Conservation (phyloP, 345 rosid species). For the Cardamine chenopodiifolia region DNA sequence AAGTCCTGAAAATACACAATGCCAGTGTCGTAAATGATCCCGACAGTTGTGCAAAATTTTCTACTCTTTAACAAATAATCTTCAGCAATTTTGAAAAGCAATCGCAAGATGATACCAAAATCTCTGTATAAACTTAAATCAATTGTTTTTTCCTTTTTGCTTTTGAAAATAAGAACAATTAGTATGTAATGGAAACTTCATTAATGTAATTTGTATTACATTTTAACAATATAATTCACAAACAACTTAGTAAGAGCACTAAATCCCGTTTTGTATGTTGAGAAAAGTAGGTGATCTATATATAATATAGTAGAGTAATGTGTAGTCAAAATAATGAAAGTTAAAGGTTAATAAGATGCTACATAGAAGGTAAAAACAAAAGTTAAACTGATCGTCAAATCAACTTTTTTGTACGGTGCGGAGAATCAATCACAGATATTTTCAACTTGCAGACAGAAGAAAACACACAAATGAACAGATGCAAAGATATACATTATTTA, state of each 20-base stretch:
- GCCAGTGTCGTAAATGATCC: background rate
- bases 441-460: conserved; percentile 16
- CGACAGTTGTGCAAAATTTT: too few species aligned
- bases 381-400: conserved; percentile 4
- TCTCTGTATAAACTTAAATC: background rate
- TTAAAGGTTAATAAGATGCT: background rate
- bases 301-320: background rate
- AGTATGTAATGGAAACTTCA: too few species aligned
- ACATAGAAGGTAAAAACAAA: background rate
- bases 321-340: background rate
- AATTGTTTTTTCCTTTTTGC: too few species aligned
- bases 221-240: background rate
- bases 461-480: conserved; percentile 1
- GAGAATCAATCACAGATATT: background rate
- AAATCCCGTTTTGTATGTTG: background rate
- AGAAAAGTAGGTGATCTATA: background rate
- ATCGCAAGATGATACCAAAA: background rate
- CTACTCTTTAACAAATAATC: background rate
- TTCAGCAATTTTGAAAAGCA: too few species aligned
- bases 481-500: background rate
- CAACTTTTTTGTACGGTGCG: conserved; percentile 13
- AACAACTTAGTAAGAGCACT: background rate
- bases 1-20: background rate
- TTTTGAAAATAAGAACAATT: too few species aligned
- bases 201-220: too few species aligned